These are phyloP conservation scores for Hibiscus syriacus DNA, from an alignment of 345 rosid species.

Conservation along the genomic window DNA sequence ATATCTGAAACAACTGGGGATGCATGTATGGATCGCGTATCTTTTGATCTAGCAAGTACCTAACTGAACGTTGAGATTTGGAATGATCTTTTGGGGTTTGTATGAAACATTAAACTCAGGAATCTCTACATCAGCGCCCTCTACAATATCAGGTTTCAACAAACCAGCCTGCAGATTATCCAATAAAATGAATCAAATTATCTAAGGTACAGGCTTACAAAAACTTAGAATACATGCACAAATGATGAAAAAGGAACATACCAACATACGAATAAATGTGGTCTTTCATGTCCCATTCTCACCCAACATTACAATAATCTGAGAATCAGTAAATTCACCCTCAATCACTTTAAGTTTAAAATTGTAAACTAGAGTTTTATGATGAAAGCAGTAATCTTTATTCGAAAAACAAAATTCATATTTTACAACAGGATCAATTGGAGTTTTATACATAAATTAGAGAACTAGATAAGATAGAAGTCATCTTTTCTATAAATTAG, in stretches of 20 bases:
- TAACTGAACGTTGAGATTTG: conserved; percentile 62
- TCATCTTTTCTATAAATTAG: no score
- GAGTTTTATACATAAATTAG: no score
- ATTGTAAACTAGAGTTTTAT: no score
- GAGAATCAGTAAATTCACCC: conserved; percentile 99
- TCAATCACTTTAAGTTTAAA: conserved; percentile 50
- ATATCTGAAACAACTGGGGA: conserved; percentile 96
- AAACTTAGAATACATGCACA: neutral
- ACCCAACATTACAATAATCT: conserved; percentile 94
- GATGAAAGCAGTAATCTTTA: no score
- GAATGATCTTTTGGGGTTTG: conserved; percentile 97
- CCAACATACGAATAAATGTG: conserved; percentile 98
- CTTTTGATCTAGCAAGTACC: conserved; percentile 75
- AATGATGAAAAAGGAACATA: conserved; percentile 18
- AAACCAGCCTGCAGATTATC: conserved; percentile 68
- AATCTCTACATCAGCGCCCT: conserved; percentile 73
- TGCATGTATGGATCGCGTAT: conserved; percentile 91
- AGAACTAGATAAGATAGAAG: no score
- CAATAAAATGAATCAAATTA: conserved; percentile 11
- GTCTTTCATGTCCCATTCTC: conserved; percentile 99
- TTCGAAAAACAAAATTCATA: no score
- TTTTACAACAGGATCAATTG: no score
- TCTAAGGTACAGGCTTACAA: neutral
- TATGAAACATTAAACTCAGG: conserved; percentile 96
- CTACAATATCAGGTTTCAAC: conserved; percentile 71